These are phyloP conservation scores for Starmerella apis DNA, from an alignment of 805 yeast genomes.

Conservation along the genomic window DNA sequence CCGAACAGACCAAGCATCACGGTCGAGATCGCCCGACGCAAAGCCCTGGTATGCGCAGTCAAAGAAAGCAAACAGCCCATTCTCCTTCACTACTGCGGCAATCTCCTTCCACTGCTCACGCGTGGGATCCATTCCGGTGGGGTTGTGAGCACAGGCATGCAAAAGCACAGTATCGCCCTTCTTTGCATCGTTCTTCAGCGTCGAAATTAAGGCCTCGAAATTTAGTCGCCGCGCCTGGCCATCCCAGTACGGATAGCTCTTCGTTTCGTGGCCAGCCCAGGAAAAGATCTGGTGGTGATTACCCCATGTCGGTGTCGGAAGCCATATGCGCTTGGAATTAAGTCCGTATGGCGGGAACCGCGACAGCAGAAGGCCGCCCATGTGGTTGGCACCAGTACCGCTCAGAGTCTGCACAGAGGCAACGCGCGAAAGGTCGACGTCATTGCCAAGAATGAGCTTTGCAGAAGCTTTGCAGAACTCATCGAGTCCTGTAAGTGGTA, in stretches of 20 bases:
- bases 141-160: constrained; percentile 97
- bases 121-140: constrained; percentile 93
- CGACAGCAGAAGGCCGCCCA: constrained; percentile 64
- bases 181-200: constrained; percentile 54
- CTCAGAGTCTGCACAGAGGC: constrained; percentile 68
- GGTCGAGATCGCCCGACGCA: constrained; percentile 74
- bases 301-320: constrained; percentile 95
- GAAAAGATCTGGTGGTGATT: constrained; percentile 81
- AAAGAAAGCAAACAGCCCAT: constrained; percentile 68
- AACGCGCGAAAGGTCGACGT: constrained; percentile 42
- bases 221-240: constrained; percentile 57
- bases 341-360: constrained; percentile 36
- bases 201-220: constrained; percentile 51
- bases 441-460: constrained; percentile 60
- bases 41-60: constrained; percentile 97
- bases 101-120: constrained; percentile 69
- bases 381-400: constrained; percentile 85
- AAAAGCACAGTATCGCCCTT: constrained; percentile 68
- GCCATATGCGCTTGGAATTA: constrained; percentile 42
- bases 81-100: constrained; percentile 47
- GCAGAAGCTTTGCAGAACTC: constrained; percentile 56
- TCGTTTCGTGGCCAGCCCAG: constrained; percentile 55
- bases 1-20: constrained; percentile 77
- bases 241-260: constrained; percentile 80
- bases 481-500: constrained; percentile 71